These are phyloP conservation scores for Volvox carteri DNA, from an alignment of 163 green algal genomes.

Conservation along the genomic window DNA sequence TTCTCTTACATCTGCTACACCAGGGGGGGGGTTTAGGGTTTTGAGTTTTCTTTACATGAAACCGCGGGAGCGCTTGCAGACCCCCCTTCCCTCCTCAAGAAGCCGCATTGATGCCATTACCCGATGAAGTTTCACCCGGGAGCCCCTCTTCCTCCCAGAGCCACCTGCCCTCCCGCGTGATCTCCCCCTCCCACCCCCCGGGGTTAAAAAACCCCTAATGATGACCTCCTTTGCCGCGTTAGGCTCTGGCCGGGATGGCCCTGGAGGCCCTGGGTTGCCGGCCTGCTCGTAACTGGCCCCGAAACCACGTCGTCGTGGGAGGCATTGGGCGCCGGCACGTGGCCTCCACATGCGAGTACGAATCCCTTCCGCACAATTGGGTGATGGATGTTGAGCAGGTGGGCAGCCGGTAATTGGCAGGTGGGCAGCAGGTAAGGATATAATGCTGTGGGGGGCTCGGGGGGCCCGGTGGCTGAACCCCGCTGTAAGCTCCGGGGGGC, in stretches of 20 bases:
- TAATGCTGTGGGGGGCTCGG: not conserved
- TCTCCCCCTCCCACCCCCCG: too few relatives aligned
- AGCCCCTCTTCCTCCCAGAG: too few relatives aligned
- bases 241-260: not conserved
- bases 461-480: not conserved
- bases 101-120: too few relatives aligned
- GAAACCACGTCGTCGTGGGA: conserved; percentile 10
- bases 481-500: not conserved
- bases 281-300: conserved; percentile 41
- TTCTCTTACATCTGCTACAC: too few relatives aligned
- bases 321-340: conserved; percentile 19
- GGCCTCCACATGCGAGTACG: conserved; percentile 28
- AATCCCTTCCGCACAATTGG: conserved; percentile 20
- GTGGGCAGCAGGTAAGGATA: not conserved
- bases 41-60: too few relatives aligned
- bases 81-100: too few relatives aligned
- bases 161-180: too few relatives aligned
- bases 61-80: too few relatives aligned
- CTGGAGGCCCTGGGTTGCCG: not conserved
- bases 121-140: too few relatives aligned
- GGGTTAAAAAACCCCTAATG: too few relatives aligned
- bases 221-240: too few relatives aligned
- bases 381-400: conserved; percentile 39
- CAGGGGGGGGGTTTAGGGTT: too few relatives aligned
- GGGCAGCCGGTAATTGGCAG: not conserved